Conservation (phyloP, 352 stramenopile species). For the Pythium insidiosum region DNA sequence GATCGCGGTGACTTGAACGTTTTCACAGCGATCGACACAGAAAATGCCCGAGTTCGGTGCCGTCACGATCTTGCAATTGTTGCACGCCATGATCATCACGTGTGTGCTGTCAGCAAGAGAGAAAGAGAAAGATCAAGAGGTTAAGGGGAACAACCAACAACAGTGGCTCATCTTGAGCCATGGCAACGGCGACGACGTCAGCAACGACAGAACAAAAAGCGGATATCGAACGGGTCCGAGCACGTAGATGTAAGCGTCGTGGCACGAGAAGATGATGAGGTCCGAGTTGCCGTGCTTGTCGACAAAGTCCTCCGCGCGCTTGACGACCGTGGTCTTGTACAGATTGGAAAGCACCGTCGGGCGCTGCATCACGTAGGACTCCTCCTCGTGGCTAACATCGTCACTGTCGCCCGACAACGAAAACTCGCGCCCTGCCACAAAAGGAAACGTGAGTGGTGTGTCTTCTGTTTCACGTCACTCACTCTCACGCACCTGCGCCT, state of each 20-base stretch:
- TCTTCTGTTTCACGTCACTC: neutral
- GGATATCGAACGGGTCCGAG: slow-evolving; percentile 90
- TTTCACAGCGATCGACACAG: slow-evolving; percentile 93
- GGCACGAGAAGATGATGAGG: slow-evolving; percentile 87
- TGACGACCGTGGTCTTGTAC: slow-evolving; percentile 75
- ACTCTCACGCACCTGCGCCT: neutral
- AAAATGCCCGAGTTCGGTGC: slow-evolving; percentile 90
- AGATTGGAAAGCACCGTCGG: slow-evolving; percentile 55
- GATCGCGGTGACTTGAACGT: slow-evolving; percentile 84
- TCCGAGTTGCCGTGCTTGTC: slow-evolving; percentile 37
- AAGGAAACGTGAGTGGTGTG: too few species aligned
- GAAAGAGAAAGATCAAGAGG: slow-evolving; percentile 17
- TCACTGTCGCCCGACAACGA: neutral
- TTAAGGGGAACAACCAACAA: slow-evolving; percentile 52
- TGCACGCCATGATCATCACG: slow-evolving; percentile 90
- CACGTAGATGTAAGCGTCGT: slow-evolving; percentile 93
- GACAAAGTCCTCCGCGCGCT: slow-evolving; percentile 55
- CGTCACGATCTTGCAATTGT: slow-evolving; percentile 94
- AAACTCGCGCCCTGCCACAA: neutral
- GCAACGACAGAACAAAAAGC: slow-evolving; percentile 14
- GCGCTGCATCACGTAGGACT: slow-evolving; percentile 12
- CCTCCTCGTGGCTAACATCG: slow-evolving; percentile 5
- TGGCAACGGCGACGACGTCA: slow-evolving; percentile 3
- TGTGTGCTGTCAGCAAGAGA: too few species aligned
- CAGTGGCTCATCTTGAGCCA: neutral